Evolutionary conservation across 1,139 yeast genomes (phyloP), one percentile per base, ranked within the genome.

Genomic region (Pichia sp.): DNA sequence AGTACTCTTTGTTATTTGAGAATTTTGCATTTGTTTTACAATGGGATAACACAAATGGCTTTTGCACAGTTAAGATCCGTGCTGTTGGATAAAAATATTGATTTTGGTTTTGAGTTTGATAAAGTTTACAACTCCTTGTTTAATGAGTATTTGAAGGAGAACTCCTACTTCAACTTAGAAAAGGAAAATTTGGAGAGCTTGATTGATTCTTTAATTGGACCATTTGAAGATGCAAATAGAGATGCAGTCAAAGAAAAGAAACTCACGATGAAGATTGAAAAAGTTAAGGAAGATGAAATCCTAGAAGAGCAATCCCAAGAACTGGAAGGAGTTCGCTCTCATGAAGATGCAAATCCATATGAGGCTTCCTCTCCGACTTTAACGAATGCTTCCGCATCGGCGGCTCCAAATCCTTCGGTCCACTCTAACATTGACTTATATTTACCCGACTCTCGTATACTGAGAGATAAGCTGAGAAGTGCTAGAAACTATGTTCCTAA

Each of bases 1-100:
- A 81, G 90, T 30, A 75, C 83, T 2, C 72, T 93, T 55, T 91
- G 96, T 0, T 92, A 87, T 67, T 83, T 91, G 7, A 78, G 98
- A 63, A 78, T 87, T 1, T 72, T 93, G 43, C 91, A 89, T 69
- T 75, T 84, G 1, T 73, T 87, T 31, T 86, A 83, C 65, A 77
- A 79, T 0, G 71, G 81, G 48, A 75, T 87, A 3, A 81, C 83
- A n/a, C 81, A 78, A 46, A 80, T 87, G 63, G 84, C 88, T 1
- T 41, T 59, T 14, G 80, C 80, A 57, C 83, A 82, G 55, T 73
- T 92, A 57, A 85, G 87, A 63, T 84, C 81, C 12, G 80, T 79
- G 54, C 73, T 84, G 43, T 51, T 56, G 4, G 66, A 68, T 14
- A 68, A 75, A 17, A 79, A 75, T 38, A 67, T 71, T 34, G 75